Evolutionary conservation across 106 monocot genomes (phyloP).

Genomic region (Dendrobium catenatum): DNA sequence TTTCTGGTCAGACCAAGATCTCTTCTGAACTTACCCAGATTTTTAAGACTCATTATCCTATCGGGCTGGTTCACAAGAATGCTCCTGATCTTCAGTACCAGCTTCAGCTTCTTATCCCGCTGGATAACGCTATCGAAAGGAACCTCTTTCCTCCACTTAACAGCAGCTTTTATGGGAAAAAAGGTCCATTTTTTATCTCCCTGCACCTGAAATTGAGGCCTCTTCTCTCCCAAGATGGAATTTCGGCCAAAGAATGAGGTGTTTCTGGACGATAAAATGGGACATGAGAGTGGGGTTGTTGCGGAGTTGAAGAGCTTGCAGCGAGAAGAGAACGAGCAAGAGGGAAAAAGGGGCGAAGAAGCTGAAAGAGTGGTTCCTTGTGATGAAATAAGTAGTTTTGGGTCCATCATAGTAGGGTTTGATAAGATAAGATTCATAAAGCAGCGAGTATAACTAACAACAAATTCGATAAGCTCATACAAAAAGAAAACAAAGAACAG

Average conservation of each 20-base stretch:
- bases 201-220: not conserved
- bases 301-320: conserved; percentile 7
- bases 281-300: conserved; percentile 12
- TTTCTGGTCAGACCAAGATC: conserved; percentile 85
- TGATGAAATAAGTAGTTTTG: conserved; percentile 32
- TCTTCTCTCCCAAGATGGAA: conserved; percentile 12
- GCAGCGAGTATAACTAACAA: not conserved
- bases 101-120: conserved; percentile 93
- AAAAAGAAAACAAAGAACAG: not conserved
- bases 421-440: conserved; percentile 2
- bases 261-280: conserved; percentile 6
- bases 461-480: not conserved
- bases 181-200: conserved; percentile 8
- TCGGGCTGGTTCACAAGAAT: conserved; percentile 93
- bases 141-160: conserved; percentile 81
- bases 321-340: conserved; percentile 8
- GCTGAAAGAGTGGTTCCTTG: conserved; percentile 12
- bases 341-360: conserved; percentile 16
- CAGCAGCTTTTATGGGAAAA: conserved; percentile 24
- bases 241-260: conserved; percentile 35
- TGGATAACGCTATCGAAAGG: conserved; percentile 93
- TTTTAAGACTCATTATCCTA: conserved; percentile 72
- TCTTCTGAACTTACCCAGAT: conserved; percentile 60
- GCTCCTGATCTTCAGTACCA: conserved; percentile 82
- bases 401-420: conserved; percentile 23